phyloP scores from a whole-genome alignment of 2,329 filamentous ascomycete species.

The Didymellaceae sp. region DNA sequence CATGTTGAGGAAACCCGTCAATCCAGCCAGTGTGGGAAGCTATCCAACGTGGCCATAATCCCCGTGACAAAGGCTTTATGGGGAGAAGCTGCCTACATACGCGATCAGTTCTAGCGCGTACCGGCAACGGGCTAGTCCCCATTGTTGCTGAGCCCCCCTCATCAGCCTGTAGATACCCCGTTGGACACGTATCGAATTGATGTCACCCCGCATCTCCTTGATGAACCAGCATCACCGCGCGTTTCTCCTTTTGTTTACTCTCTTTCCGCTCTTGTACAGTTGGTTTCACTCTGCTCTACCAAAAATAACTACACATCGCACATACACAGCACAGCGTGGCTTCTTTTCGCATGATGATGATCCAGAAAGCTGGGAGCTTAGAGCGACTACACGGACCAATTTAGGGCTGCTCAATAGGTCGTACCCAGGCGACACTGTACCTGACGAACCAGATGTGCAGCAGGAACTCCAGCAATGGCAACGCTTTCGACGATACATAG shows the following conservation, averaged over 20 bases:
- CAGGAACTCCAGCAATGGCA: slow-evolving; percentile 28
- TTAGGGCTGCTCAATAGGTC: slow-evolving; percentile 67
- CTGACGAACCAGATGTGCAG: slow-evolving; percentile 31
- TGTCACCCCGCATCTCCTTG: not conserved
- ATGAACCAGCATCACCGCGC: not conserved
- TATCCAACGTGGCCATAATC: no score
- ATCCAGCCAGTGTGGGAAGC: no score
- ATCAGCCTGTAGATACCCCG: not conserved
- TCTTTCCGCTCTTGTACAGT: not conserved
- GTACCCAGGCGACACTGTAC: slow-evolving; percentile 59
- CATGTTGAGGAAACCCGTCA: no score
- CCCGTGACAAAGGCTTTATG: no score
- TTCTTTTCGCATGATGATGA: slow-evolving; percentile 27
- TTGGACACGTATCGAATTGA: not conserved
- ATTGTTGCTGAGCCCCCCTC: no score
- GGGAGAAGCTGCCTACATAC: no score
- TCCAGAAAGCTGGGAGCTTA: slow-evolving; percentile 21
- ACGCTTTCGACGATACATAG: slow-evolving; percentile 63
- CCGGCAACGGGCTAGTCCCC: no score
- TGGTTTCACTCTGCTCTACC: not conserved
- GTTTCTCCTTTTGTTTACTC: not conserved
- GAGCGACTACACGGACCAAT: slow-evolving; percentile 23
- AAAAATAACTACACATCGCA: slow-evolving; percentile 8
- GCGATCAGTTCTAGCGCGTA: no score
- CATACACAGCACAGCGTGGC: slow-evolving; percentile 18